phyloP scores from a whole-genome alignment of 164 flowering plant genomes.

The Brasenia schreberi region DNA sequence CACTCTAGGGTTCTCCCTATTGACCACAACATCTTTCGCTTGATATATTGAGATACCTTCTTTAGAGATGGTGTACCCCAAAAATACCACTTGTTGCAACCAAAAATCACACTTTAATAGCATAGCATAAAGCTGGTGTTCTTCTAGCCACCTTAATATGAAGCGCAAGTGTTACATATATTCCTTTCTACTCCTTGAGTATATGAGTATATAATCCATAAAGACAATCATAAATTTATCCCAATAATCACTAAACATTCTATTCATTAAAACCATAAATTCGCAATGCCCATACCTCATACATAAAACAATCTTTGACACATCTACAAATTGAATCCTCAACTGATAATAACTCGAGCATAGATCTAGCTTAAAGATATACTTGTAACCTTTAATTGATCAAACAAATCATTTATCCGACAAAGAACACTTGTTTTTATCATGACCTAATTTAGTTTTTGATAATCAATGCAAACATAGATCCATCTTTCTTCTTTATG shows the following conservation, averaged over 20 bases:
- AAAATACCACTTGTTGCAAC: not conserved
- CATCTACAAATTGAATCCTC: not conserved
- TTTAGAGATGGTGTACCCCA: not conserved
- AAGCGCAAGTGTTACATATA: not conserved
- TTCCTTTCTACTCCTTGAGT: not conserved
- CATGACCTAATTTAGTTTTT: no score
- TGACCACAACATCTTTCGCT: not conserved
- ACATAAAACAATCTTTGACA: not conserved
- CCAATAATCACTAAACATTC: not conserved
- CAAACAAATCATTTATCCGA: not conserved
- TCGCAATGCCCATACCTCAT: not conserved
- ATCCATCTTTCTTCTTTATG: not conserved
- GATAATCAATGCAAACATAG: not conserved
- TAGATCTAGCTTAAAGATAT: not conserved
- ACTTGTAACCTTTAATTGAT: not conserved
- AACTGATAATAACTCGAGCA: not conserved
- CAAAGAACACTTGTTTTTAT: no score
- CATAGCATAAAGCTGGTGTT: not conserved
- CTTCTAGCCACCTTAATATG: not conserved
- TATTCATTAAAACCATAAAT: not conserved
- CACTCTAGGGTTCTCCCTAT: not conserved
- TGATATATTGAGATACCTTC: not conserved
- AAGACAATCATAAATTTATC: not conserved
- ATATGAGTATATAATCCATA: not conserved
- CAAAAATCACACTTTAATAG: not conserved